A percentile compares a stretch with the other conserved stretches of the same genome.
phyloP scores from a whole-genome alignment of 1,139 yeast genomes.

The Pichia sp. region DNA sequence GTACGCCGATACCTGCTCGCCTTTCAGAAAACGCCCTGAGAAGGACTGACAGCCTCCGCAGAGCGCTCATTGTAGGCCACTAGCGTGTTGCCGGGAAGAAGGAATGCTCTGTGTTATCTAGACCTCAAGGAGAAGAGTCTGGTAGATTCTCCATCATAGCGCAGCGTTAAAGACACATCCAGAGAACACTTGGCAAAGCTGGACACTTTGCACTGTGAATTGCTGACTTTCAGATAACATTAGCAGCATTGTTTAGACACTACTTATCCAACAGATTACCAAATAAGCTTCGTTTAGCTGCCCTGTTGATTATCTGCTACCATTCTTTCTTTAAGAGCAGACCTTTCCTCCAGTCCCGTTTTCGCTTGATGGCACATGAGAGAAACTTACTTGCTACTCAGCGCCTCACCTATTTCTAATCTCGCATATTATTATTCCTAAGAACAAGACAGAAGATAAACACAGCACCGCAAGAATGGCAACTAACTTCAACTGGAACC shows the following conservation, averaged over 20 bases:
- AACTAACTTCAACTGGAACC: slow-evolving; percentile 39
- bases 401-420: neutral
- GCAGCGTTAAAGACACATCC: neutral
- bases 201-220: neutral
- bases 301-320: neutral
- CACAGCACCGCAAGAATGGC: slow-evolving; percentile 10
- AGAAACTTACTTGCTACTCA: neutral
- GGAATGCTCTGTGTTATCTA: too few relatives aligned
- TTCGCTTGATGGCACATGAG: neutral
- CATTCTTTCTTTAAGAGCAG: too few relatives aligned
- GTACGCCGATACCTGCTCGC: neutral
- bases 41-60: neutral
- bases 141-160: neutral
- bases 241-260: neutral
- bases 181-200: neutral
- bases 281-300: neutral
- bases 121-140: too few relatives aligned
- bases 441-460: neutral
- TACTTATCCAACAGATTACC: neutral
- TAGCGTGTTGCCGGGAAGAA: too few relatives aligned
- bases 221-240: neutral
- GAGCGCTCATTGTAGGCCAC: neutral
- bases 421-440: neutral
- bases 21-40: neutral
- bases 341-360: neutral